Conservation (phyloP, 768 basidiomycete species). For the Harrya chromipes region DNA sequence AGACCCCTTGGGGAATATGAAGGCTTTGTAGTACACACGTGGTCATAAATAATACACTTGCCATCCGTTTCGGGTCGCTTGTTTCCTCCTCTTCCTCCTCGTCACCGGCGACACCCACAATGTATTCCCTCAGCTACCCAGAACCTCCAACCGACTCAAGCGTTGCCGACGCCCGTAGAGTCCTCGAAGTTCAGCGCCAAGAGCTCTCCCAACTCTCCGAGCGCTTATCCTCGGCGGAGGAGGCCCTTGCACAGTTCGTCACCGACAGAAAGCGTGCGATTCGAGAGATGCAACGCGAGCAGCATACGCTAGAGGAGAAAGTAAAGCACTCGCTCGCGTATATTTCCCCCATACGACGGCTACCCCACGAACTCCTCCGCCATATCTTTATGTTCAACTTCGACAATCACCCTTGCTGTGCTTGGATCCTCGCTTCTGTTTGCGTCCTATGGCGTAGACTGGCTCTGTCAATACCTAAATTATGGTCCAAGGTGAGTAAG, state of each 20-base stretch:
- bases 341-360: slow-evolving; percentile 65
- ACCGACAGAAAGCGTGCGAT: slow-evolving; percentile 53
- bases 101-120: slow-evolving; percentile 21
- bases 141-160: slow-evolving; percentile 61
- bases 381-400: slow-evolving; percentile 71
- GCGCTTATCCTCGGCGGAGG: slow-evolving; percentile 53
- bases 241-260: slow-evolving; percentile 56
- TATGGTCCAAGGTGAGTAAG: slow-evolving; percentile 74
- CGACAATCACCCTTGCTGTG: slow-evolving; percentile 66
- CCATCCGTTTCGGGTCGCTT: slow-evolving; percentile 20
- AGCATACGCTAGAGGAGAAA: slow-evolving; percentile 44
- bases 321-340: slow-evolving; percentile 56
- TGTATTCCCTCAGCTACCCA: slow-evolving; percentile 34
- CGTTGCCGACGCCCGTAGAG: slow-evolving; percentile 49
- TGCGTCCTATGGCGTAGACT: slow-evolving; percentile 65
- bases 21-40: slow-evolving; percentile 17
- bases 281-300: slow-evolving; percentile 50
- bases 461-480: slow-evolving; percentile 58
- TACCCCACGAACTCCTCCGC: slow-evolving; percentile 71
- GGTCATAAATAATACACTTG: slow-evolving; percentile 18
- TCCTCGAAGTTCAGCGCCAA: slow-evolving; percentile 35
- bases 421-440: slow-evolving; percentile 73
- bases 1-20: neutral
- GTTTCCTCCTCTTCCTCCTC: slow-evolving; percentile 5
- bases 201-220: slow-evolving; percentile 34